A percentile compares a stretch with the other conserved stretches of the same genome.
phyloP scores from a whole-genome alignment of 192 early-diverging fungal species.

The Physocladia obscura region DNA sequence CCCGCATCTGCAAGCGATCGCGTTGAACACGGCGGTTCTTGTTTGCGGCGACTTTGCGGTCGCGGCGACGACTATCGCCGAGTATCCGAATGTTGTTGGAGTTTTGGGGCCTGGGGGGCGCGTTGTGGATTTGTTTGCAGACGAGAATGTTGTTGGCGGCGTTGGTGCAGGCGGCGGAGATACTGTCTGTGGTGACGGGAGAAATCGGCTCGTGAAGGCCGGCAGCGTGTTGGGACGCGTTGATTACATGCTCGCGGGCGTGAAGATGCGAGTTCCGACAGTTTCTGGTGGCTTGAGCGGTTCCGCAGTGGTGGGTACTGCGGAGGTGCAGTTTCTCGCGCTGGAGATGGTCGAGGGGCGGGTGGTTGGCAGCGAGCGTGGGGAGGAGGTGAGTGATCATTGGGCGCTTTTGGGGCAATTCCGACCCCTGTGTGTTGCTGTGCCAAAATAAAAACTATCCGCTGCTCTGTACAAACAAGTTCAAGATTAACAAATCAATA shows the following conservation, averaged over 20 bases:
- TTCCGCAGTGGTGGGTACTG: not conserved
- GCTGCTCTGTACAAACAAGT: too few relatives aligned
- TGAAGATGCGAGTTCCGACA: not conserved
- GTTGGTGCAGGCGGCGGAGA: not conserved
- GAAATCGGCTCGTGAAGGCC: constrained; percentile 16
- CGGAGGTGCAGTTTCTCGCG: constrained; percentile 5
- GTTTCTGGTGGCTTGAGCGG: not conserved
- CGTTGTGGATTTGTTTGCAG: not conserved
- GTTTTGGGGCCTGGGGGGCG: not conserved
- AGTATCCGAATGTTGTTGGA: constrained; percentile 5
- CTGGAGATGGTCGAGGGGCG: constrained; percentile 25
- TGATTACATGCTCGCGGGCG: constrained; percentile 15
- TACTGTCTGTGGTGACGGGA: constrained; percentile 10
- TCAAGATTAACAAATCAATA: too few relatives aligned
- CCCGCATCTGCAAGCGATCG: constrained; percentile 12
- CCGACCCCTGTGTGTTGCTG: not conserved
- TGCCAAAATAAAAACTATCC: too few relatives aligned
- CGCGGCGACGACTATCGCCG: not conserved
- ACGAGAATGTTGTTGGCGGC: not conserved
- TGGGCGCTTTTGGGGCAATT: constrained; percentile 19
- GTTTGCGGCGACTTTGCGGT: constrained; percentile 12
- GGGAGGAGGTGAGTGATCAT: constrained; percentile 30
- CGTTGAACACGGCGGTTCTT: not conserved
- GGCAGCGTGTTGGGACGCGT: constrained; percentile 23
- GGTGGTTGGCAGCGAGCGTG: not conserved